Percentiles rank a stretch among this genome's conserved stretches.
These are phyloP conservation scores for Halophytophthora batemanensis DNA, from an alignment of 352 stramenopile genomes.

Conservation along the genomic window DNA sequence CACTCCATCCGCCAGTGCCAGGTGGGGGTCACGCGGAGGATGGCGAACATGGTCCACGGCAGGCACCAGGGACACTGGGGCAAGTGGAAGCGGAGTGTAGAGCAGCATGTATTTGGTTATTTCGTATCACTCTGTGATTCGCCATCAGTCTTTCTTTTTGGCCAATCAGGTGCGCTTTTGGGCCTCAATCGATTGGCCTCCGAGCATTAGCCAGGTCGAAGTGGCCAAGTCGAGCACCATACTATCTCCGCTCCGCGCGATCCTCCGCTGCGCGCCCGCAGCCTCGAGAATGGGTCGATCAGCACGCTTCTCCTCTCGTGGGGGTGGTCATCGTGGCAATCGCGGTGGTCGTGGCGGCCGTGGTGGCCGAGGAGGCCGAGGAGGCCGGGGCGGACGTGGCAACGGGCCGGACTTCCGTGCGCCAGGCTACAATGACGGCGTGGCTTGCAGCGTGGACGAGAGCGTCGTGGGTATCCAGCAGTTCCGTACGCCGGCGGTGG, in stretches of 20 bases:
- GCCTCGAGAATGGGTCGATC: slow-evolving; percentile 18
- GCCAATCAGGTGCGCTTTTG: too few relatives aligned
- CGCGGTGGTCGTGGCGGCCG: slow-evolving; percentile 21
- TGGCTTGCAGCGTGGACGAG: slow-evolving; percentile 76
- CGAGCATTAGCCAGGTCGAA: too few relatives aligned
- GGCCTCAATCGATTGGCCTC: too few relatives aligned
- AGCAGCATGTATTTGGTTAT: too few relatives aligned
- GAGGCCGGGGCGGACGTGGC: slow-evolving; percentile 16
- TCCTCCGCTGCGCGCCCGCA: slow-evolving; percentile 9
- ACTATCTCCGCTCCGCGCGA: slow-evolving; percentile 10
- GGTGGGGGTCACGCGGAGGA: too few relatives aligned
- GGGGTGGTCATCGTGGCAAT: slow-evolving; percentile 23
- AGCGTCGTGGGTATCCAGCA: slow-evolving; percentile 63
- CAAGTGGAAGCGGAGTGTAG: too few relatives aligned
- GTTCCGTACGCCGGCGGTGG: slow-evolving; percentile 58
- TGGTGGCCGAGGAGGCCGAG: slow-evolving; percentile 14
- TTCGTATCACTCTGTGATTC: too few relatives aligned
- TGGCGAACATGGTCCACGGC: too few relatives aligned
- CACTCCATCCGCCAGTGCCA: too few relatives aligned
- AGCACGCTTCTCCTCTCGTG: slow-evolving; percentile 24
- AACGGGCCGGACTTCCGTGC: slow-evolving; percentile 45
- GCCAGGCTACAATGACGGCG: slow-evolving; percentile 71
- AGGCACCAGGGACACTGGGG: too few relatives aligned
- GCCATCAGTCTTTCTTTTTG: too few relatives aligned
- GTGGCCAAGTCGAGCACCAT: too few relatives aligned